A percentile compares a stretch with the other conserved stretches of the same genome.
Evolutionary conservation across 106 monocot species (phyloP).

Genomic region (Dendrobium catenatum): DNA sequence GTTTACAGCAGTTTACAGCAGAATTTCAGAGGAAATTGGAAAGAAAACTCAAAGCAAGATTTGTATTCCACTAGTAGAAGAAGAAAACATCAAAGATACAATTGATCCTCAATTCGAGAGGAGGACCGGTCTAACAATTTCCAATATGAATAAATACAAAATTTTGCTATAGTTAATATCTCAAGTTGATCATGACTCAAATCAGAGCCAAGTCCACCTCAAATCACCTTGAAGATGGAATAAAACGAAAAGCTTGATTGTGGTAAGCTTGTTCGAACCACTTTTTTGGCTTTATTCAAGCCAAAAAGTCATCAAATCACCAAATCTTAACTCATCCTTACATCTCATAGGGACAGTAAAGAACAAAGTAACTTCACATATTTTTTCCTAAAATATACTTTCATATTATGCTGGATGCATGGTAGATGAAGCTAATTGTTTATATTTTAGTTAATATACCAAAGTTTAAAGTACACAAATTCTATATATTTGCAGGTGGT

Average conservation of each 20-base stretch:
- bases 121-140: too few relatives aligned
- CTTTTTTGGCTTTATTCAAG: neutral
- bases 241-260: neutral
- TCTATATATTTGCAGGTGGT: conserved; percentile 55
- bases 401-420: neutral
- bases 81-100: too few relatives aligned
- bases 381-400: neutral
- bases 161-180: too few relatives aligned
- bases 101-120: too few relatives aligned
- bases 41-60: too few relatives aligned
- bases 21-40: too few relatives aligned
- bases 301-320: neutral
- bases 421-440: neutral
- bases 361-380: neutral
- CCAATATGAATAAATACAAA: too few relatives aligned
- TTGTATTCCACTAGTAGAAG: too few relatives aligned
- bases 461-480: neutral
- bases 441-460: neutral
- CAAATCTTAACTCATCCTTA: neutral
- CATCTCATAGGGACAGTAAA: neutral
- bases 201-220: too few relatives aligned
- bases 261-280: neutral
- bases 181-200: too few relatives aligned
- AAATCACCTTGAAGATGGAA: neutral
- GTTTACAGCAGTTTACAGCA: too few relatives aligned